Evolutionary conservation across 495 filamentous ascomycete species (phyloP), one percentile per base, ranked within the genome.

Genomic region (Aspergillus haitiensis): DNA sequence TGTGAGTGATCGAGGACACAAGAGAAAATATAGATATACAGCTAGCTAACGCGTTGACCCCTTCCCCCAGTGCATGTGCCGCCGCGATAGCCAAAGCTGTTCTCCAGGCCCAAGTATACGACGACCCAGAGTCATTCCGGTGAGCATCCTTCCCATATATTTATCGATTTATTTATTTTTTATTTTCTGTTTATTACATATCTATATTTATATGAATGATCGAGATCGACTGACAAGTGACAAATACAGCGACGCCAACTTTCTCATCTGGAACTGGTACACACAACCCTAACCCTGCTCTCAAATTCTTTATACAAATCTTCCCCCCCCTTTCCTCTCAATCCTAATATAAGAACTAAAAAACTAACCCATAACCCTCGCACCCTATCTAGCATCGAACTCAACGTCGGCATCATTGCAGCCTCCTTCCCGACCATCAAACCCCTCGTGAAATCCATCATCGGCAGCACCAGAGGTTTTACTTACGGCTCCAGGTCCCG

Each of bases 11-110:
- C 37, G 18, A 31, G 10, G n/a, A n/a, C n/a, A 31, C 16, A 32
- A 12, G 11, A 13, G 5, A 27, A 27, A 27, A 27, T 27, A 27
- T 3, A 27, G 3, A 27, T 1, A 27, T 27, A 1, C 21, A 27
- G 21, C 21, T 27, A 27, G 10, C 34, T 37, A 47, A 58, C 33
- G 10, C 4, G 42, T 42, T 37, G 18, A 8, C 3, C n/a, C 18
- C n/a, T 15, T 3, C 42, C 10, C 42, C n/a, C 42, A 81, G 76
- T 61, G 78, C 79, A 46, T 72, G 72, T 39, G 67, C 70, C n/a
- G 74, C 80, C 5, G 73, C 74, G 8, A 74, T 78, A 16, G 74
- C 80, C 50, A 83, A 83, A 63, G 63, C 78, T 7, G 65, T 65
- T 13, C 75, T 68, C 51, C 63, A 80, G 7, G 39, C 56, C 7